Evolutionary conservation across 306 rosid genomes (phyloP).

Genomic region (Delonix regia): DNA sequence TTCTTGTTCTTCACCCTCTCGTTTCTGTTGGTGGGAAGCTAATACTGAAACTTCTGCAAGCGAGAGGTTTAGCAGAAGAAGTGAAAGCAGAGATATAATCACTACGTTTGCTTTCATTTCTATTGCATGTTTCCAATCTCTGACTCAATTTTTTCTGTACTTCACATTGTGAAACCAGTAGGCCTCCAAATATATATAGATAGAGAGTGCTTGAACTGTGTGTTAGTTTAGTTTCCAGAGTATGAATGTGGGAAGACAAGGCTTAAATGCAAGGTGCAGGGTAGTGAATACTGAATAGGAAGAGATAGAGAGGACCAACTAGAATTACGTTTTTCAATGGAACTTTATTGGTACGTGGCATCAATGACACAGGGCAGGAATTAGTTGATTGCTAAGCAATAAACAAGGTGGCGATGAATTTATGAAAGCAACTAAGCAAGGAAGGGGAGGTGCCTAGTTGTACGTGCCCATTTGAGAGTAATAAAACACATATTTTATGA

Average conservation of each 20-base stretch:
- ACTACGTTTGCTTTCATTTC: conserved; percentile 61
- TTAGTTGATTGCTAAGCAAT: neutral
- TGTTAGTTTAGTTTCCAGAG: too few species aligned
- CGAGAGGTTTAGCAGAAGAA: conserved; percentile 48
- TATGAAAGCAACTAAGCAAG: too few species aligned
- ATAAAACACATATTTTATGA: too few species aligned
- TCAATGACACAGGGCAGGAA: conserved; percentile 26
- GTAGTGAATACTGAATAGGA: too few species aligned
- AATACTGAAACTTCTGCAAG: conserved; percentile 40
- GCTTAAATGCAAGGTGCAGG: conserved; percentile 26
- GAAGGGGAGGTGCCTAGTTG: conserved; percentile 40
- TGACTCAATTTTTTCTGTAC: neutral
- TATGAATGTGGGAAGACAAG: neutral
- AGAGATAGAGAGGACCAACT: neutral
- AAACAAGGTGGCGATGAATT: too few species aligned
- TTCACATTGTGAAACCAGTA: too few species aligned
- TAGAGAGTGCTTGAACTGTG: too few species aligned
- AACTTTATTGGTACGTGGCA: neutral
- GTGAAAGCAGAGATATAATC: conserved; percentile 35
- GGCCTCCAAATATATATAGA: too few species aligned
- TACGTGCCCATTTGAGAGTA: conserved; percentile 57
- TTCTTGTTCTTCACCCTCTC: neutral
- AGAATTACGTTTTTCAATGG: conserved; percentile 34
- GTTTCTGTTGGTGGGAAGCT: neutral
- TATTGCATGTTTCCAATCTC: neutral